These are phyloP conservation scores for Cerrena zonata DNA, from an alignment of 1,284 basidiomycete genomes.

Conservation along the genomic window DNA sequence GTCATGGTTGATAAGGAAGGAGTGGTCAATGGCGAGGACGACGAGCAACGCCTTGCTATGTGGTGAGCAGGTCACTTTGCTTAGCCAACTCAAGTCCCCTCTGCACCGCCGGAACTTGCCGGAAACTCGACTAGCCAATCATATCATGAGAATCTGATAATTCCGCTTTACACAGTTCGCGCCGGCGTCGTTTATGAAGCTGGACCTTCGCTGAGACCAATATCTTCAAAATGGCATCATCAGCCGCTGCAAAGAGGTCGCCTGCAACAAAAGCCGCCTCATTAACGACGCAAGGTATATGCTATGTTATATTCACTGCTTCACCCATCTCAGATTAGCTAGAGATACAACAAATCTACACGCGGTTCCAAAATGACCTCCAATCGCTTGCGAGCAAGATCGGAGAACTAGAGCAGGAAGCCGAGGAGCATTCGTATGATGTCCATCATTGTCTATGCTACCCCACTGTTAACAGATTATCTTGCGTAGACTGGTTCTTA, in stretches of 20 bases:
- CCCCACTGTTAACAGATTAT: too few relatives aligned
- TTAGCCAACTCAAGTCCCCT: slow-evolving; percentile 32
- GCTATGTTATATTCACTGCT: slow-evolving; percentile 7
- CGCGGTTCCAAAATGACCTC: slow-evolving; percentile 75
- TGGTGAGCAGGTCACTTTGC: slow-evolving; percentile 6
- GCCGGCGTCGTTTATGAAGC: not conserved
- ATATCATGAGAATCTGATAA: slow-evolving; percentile 35
- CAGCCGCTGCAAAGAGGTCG: slow-evolving; percentile 36
- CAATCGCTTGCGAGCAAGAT: slow-evolving; percentile 86
- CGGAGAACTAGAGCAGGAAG: slow-evolving; percentile 86
- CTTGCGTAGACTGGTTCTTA: slow-evolving; percentile 74
- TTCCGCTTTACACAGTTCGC: not conserved
- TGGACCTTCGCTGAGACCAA: not conserved
- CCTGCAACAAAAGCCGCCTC: slow-evolving; percentile 38
- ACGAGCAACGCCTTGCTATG: slow-evolving; percentile 10
- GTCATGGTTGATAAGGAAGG: slow-evolving; percentile 42
- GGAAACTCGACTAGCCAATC: slow-evolving; percentile 45
- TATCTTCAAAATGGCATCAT: not conserved
- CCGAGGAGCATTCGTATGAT: slow-evolving; percentile 80
- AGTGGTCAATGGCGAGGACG: slow-evolving; percentile 16
- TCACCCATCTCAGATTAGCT: slow-evolving; percentile 40
- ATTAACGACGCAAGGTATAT: slow-evolving; percentile 67
- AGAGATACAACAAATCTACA: slow-evolving; percentile 77
- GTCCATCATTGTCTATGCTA: not conserved
- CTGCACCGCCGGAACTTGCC: slow-evolving; percentile 22